phyloP scores from a whole-genome alignment of 805 yeast species.

The Isabelozyma heimii region DNA sequence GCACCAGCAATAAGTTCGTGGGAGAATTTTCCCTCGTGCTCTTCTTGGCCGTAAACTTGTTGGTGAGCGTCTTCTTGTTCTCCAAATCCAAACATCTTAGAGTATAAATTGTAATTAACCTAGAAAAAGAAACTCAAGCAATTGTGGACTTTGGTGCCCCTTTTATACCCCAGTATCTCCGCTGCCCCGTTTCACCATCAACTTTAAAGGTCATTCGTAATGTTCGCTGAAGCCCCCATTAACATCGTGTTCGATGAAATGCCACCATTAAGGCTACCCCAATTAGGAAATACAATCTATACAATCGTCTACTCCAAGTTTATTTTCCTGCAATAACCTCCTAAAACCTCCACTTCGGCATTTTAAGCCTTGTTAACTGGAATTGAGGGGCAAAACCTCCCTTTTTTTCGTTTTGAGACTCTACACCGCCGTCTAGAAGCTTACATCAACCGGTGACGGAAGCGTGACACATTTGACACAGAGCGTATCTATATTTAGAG shows the following conservation, averaged over 20 bases:
- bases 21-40: slow-evolving; percentile 28
- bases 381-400: background rate
- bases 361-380: background rate
- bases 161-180: background rate
- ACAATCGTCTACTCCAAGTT: background rate
- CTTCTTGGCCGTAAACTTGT: slow-evolving; percentile 22
- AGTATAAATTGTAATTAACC: no score
- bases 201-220: no score
- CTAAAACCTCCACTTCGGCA: background rate
- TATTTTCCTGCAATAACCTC: background rate
- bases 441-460: no score
- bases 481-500: background rate
- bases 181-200: background rate
- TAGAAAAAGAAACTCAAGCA: background rate
- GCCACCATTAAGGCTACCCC: background rate
- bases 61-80: slow-evolving; percentile 17
- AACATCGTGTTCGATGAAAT: background rate
- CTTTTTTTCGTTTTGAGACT: background rate
- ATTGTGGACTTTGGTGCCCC: background rate
- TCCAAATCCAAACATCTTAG: slow-evolving; percentile 24
- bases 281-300: background rate
- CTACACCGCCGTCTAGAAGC: background rate
- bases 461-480: background rate
- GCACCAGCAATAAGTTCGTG: slow-evolving; percentile 33
- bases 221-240: no score